phyloP scores from a whole-genome alignment of 1,284 basidiomycete species.

The Phlebopus sp. region DNA sequence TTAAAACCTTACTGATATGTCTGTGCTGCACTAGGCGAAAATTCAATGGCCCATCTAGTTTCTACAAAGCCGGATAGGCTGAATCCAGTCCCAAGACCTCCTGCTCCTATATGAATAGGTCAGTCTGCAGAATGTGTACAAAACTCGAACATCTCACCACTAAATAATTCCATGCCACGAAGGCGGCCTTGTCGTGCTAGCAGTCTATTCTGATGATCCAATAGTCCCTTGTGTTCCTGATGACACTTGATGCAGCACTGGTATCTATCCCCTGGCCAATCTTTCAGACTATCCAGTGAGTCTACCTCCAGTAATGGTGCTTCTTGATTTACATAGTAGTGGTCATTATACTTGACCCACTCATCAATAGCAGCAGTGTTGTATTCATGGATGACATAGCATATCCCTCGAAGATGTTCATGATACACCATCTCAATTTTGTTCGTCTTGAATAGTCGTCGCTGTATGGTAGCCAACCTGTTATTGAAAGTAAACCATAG shows the following conservation, averaged over 20 bases:
- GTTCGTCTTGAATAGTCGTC: constrained; percentile 42
- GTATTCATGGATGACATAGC: constrained; percentile 38
- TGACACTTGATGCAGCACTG: constrained; percentile 39
- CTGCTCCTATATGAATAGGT: constrained; percentile 48
- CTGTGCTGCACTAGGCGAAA: constrained; percentile 55
- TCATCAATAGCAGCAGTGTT: constrained; percentile 34
- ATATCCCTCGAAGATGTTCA: constrained; percentile 45
- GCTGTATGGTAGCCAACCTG: constrained; percentile 38
- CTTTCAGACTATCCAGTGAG: constrained; percentile 27
- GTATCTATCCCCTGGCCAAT: constrained; percentile 30
- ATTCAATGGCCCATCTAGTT: constrained; percentile 66
- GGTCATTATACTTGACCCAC: constrained; percentile 51
- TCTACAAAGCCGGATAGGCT: constrained; percentile 56
- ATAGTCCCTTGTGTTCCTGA: constrained; percentile 26
- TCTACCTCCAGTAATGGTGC: constrained; percentile 15
- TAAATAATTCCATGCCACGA: constrained; percentile 60
- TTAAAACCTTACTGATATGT: constrained; percentile 49
- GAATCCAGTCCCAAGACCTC: constrained; percentile 65
- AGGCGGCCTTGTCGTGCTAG: constrained; percentile 41
- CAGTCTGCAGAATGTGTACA: constrained; percentile 2
- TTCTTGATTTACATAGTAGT: constrained; percentile 49
- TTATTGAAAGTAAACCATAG: not conserved
- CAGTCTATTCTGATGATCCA: constrained; percentile 32
- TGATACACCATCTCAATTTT: constrained; percentile 29
- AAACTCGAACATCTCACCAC: constrained; percentile 39